phyloP scores from a whole-genome alignment of 1,139 yeast genomes.

The Lodderomyces jiufengensis region DNA sequence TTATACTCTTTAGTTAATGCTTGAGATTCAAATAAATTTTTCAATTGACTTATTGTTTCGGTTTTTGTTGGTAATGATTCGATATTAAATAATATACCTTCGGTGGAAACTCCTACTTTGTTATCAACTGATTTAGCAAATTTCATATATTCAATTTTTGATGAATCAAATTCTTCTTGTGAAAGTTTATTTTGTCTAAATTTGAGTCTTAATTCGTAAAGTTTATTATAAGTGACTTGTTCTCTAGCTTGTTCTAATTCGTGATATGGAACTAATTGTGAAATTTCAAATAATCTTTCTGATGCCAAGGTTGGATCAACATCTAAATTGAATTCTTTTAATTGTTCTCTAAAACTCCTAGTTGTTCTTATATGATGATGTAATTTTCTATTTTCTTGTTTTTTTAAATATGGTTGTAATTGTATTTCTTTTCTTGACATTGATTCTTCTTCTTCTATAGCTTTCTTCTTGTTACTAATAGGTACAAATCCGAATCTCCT shows the following conservation, averaged over 20 bases:
- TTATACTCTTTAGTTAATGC: conserved; percentile 21
- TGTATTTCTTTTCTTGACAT: conserved; percentile 62
- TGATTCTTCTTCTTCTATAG: conserved; percentile 53
- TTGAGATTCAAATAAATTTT: not conserved
- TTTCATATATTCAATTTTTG: conserved; percentile 5
- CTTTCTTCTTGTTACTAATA: conserved; percentile 48
- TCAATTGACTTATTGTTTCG: not conserved
- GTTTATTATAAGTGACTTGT: conserved; percentile 51
- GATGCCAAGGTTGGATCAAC: conserved; percentile 37
- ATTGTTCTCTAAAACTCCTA: conserved; percentile 13
- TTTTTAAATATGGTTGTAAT: conserved; percentile 49
- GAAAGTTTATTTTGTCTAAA: conserved; percentile 37
- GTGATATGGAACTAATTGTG: conserved; percentile 23
- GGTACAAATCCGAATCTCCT: conserved; percentile 78
- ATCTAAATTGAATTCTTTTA: conserved; percentile 26
- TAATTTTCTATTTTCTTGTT: conserved; percentile 29
- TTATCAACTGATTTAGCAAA: conserved; percentile 8
- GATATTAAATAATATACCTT: not conserved
- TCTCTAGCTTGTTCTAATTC: conserved; percentile 52
- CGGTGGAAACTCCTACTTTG: not conserved
- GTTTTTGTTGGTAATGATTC: not conserved
- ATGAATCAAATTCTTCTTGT: conserved; percentile 26
- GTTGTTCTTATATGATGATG: conserved; percentile 20
- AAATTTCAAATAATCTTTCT: conserved; percentile 48
- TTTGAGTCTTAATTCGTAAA: conserved; percentile 48